Base-by-base conservation (phyloP, 306 rosid species). In the Inga leiocalycina region DNA sequence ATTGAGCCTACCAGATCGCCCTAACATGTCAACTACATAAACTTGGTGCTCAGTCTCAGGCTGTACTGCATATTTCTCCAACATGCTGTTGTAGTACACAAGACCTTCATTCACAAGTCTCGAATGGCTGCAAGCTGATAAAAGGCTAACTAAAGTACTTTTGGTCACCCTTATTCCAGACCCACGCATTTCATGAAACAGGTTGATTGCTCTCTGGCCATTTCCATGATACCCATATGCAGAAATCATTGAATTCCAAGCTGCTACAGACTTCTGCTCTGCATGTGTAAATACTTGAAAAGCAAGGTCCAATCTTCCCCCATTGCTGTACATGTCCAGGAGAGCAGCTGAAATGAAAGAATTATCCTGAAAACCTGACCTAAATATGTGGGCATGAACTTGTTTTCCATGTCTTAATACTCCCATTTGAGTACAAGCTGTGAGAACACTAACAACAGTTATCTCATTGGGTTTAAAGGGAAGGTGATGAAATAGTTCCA, bases 111-210 rank as follows among this genome's bases (percentile, higher is more conserved):
- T 54, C 3, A 90, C 83, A 5, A 88, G 86, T 30, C 93, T 87
- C 10, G 93, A 80, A 81, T 90, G 93, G 52, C 91, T 84, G 85
- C 93, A 90, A 83, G 93, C 91, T 43, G 90, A 90, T 83, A 90
- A 85, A 41, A 90, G 88, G 66, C 91, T 90, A 15, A 88, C 85
- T 75, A 90, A 88, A 75, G 91, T 90, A 85, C 91, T 90, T 69
- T 85, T 85, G 81, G 90, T 90, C 46, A 86, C 87, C 79, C 48
- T 83, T 35, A 35, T 77, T 81, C 90, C 85, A 34, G 80, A 81
- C 11, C 81, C 76, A 3, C 78, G 67, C 91, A 90, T 88, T 69
- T 88, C 84, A 54, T 83, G 76, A 82, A 90, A 88, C 44, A 87
- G 73, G 69, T 88, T 34, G 22, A 90, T 79, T 67, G 91, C 91